Evolutionary conservation across 2,329 filamentous ascomycete species (phyloP).

Genomic region (Didymella segeticola): DNA sequence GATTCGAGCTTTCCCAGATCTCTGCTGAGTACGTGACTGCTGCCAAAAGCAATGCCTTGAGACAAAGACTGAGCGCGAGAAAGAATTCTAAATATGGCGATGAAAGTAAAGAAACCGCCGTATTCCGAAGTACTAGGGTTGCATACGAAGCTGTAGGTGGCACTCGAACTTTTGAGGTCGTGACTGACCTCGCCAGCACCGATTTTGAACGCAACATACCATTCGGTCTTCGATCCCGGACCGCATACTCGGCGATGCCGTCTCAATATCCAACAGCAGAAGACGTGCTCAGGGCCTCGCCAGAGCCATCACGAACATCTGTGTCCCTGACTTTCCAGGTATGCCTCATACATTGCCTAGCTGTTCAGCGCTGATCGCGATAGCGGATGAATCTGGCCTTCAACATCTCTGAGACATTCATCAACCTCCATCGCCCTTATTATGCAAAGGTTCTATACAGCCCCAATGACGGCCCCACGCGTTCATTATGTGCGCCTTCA

Average conservation of each 20-base stretch:
- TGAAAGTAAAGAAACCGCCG: background rate
- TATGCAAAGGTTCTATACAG: constrained; percentile 5
- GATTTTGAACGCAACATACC: constrained; percentile 8
- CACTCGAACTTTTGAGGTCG: background rate
- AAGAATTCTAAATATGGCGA: background rate
- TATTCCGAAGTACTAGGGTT: background rate
- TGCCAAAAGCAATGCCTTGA: background rate
- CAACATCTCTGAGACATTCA: constrained; percentile 8
- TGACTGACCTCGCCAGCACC: background rate
- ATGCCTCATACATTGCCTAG: background rate
- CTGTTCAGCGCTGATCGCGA: background rate
- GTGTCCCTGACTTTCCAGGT: constrained; percentile 1
- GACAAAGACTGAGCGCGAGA: background rate
- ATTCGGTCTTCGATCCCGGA: constrained; percentile 1
- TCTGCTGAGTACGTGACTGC: constrained; percentile 2
- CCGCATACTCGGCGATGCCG: constrained; percentile 2
- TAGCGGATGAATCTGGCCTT: constrained; percentile 9
- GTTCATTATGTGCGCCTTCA: background rate
- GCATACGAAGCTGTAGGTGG: background rate
- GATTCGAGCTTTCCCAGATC: constrained; percentile 8
- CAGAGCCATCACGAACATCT: constrained; percentile 1
- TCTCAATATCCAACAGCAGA: background rate
- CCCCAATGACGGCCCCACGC: background rate
- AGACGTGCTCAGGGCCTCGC: background rate
- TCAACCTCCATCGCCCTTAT: constrained; percentile 10